These are phyloP conservation scores for Pilaira anomala DNA, from an alignment of 192 early-diverging fungal species.

Conservation along the genomic window DNA sequence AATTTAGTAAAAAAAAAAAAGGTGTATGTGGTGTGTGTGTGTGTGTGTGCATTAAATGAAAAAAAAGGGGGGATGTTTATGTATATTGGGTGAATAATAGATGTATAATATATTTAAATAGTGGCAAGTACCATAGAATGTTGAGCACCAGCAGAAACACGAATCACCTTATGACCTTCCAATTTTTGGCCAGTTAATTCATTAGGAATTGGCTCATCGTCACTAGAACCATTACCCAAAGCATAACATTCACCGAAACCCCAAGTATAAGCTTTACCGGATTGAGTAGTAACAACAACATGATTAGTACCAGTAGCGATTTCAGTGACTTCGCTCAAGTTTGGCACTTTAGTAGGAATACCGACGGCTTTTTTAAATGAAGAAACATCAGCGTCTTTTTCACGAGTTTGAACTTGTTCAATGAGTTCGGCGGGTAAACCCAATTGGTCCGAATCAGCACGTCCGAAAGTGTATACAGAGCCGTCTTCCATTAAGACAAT, in stretches of 20 bases:
- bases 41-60: neutral
- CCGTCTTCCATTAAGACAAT: slow-evolving; percentile 74
- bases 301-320: slow-evolving; percentile 61
- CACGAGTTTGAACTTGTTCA: slow-evolving; percentile 27
- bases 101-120: neutral
- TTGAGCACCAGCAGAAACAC: slow-evolving; percentile 77
- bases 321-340: slow-evolving; percentile 37
- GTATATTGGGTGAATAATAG: neutral
- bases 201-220: slow-evolving; percentile 64
- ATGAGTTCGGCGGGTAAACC: slow-evolving; percentile 56
- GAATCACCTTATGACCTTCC: slow-evolving; percentile 58
- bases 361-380: slow-evolving; percentile 57
- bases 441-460: slow-evolving; percentile 79
- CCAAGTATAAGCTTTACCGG: slow-evolving; percentile 76
- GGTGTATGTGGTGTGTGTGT: neutral
- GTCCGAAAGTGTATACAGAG: slow-evolving; percentile 75
- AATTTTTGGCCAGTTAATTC: slow-evolving; percentile 67
- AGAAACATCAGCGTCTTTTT: neutral
- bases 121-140: slow-evolving; percentile 61
- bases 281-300: slow-evolving; percentile 49
- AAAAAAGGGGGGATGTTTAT: neutral
- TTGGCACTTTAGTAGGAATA: slow-evolving; percentile 52
- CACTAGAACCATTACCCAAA: slow-evolving; percentile 74
- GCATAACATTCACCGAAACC: slow-evolving; percentile 86
- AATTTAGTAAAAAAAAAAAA: neutral